Evolutionary conservation across 2,329 filamentous ascomycete species (phyloP), one percentile per base, ranked within the genome.

Genomic region (Clonostachys solani): DNA sequence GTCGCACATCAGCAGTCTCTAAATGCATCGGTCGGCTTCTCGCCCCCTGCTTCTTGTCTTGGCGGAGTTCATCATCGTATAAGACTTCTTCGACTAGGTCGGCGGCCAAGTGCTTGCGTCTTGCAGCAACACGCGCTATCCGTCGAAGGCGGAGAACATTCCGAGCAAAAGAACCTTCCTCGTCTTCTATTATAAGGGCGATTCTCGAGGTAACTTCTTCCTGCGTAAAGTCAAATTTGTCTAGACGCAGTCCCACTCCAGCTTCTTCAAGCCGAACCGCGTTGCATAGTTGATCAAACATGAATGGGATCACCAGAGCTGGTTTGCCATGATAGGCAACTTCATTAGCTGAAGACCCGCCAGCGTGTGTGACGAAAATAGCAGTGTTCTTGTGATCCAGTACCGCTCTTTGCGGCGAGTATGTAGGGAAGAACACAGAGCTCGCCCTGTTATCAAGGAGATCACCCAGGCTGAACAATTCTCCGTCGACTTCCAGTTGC

Each of bases 21-120:
- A 72, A 55, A 49, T 74, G 69, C 64, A 71, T 71, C 2, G 67
- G 65, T 2, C 59, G 54, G 3, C 57, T 41, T 45, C 56, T 54
- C 6, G 40, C 18, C 17, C 46, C 56, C 2, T 19, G 17, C 13
- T 52, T 50, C 2, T 46, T 47, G 38, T 56, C 47, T 29, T 9
- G 23, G 1, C 59, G 45, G 6, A 59, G 52, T 40, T 63, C 59
- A 40, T 60, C 54, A 41, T 73, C 70, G 23, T 61, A 60, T 50
- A 73, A 56, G 12, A 72, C 51, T 50, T 74, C 69, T 46, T 73
- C 71, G 7, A 72, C 54, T 6, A 73, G 55, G 44, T 71, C 67
- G 1, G 64, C 67, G 0, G 62, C 69, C 5, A 62, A 52, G 5
- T 72, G 40, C 51, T 71, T 73, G 12, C 63, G 58, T 5, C 62